Percentiles rank a stretch among this genome's conserved stretches.
Evolutionary conservation across 2,329 filamentous ascomycete genomes (phyloP).

Genomic region (Verticillium zaregamsianum): DNA sequence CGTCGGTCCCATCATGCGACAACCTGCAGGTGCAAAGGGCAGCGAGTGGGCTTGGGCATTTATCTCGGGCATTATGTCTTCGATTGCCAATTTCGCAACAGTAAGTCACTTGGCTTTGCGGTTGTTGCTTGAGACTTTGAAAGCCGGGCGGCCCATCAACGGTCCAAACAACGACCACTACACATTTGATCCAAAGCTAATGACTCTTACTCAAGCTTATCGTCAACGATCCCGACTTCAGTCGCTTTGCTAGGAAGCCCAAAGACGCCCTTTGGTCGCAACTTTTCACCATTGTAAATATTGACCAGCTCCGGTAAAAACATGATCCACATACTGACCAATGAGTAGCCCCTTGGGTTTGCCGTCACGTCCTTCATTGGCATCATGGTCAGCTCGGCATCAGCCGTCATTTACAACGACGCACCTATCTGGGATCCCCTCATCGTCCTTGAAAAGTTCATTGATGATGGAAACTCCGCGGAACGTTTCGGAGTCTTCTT

Average conservation of each 20-base stretch:
- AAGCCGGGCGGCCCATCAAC: too few species aligned
- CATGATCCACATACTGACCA: neutral
- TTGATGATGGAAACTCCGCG: conserved; percentile 62
- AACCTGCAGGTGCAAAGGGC: conserved; percentile 59
- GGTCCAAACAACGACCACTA: too few species aligned
- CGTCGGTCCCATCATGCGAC: conserved; percentile 64
- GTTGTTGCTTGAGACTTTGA: too few species aligned
- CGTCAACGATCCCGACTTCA: conserved; percentile 77
- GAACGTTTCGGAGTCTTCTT: conserved; percentile 74
- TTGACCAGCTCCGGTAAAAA: neutral
- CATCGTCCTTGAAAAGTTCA: conserved; percentile 60
- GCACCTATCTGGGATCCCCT: conserved; percentile 71
- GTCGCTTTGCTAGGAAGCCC: conserved; percentile 75
- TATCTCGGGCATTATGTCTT: conserved; percentile 80
- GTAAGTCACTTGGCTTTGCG: neutral
- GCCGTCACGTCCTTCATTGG: conserved; percentile 81
- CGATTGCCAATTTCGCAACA: conserved; percentile 87
- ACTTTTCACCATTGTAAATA: conserved; percentile 56
- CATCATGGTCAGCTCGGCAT: conserved; percentile 72
- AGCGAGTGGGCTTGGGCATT: conserved; percentile 75
- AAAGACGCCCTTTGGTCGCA: conserved; percentile 77
- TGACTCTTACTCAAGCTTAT: conserved; percentile 47
- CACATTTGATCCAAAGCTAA: neutral
- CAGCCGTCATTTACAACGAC: conserved; percentile 60
- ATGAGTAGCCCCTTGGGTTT: conserved; percentile 53